These are phyloP conservation scores for Boletus sp. DNA, from an alignment of 768 basidiomycete genomes.

Conservation along the genomic window DNA sequence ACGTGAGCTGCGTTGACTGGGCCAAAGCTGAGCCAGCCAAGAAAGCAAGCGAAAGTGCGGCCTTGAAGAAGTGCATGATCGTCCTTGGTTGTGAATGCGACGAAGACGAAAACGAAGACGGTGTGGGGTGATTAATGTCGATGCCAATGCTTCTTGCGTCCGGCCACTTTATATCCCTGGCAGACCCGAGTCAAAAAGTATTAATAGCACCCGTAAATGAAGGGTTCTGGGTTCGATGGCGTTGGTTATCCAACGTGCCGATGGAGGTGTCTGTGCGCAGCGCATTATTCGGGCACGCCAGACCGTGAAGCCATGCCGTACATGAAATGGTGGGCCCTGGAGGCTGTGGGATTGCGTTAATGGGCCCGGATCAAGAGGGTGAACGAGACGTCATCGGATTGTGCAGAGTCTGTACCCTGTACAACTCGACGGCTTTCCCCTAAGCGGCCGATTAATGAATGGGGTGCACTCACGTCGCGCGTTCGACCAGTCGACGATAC, in stretches of 20 bases:
- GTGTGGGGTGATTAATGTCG: not conserved
- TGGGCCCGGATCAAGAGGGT: slow-evolving; percentile 5
- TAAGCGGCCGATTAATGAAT: not conserved
- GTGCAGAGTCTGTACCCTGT: not conserved
- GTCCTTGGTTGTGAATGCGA: not conserved
- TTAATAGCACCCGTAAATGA: not conserved
- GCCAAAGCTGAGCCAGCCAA: slow-evolving; percentile 13
- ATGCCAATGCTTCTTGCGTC: not conserved
- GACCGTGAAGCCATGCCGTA: not conserved
- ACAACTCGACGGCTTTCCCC: not conserved
- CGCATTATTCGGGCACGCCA: slow-evolving; percentile 1
- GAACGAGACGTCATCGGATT: not conserved
- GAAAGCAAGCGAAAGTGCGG: slow-evolving; percentile 11
- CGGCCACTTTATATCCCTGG: slow-evolving; percentile 16
- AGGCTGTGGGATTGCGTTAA: slow-evolving; percentile 3
- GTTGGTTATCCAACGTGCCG: not conserved
- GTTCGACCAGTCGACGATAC: not conserved
- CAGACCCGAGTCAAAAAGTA: not conserved
- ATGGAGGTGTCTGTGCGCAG: not conserved
- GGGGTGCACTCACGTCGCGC: not conserved
- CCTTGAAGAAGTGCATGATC: slow-evolving; percentile 18
- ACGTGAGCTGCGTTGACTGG: slow-evolving; percentile 10
- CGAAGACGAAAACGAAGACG: not conserved
- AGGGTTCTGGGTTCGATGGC: not conserved
- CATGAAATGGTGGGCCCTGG: not conserved